These are phyloP conservation scores for Cenococcum geophilum DNA, from an alignment of 495 filamentous ascomycete species.

Conservation along the genomic window DNA sequence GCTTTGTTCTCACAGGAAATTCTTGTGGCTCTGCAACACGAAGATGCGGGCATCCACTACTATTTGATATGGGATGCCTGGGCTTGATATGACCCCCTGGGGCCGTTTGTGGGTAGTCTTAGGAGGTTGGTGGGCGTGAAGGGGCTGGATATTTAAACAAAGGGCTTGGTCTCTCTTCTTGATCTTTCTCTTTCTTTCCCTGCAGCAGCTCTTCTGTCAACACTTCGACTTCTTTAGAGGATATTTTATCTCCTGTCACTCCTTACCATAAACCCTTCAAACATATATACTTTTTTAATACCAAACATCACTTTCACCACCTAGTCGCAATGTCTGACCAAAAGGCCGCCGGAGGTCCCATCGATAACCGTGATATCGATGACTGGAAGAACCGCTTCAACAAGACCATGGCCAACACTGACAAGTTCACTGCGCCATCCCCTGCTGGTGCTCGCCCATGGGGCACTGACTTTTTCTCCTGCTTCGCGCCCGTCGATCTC, in stretches of 20 bases:
- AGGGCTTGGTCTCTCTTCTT: background rate
- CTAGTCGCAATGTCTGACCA: background rate
- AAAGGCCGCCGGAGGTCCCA: conserved; percentile 8
- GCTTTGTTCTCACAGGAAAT: background rate
- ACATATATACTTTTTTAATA: background rate
- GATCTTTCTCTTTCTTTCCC: background rate
- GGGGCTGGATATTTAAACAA: background rate
- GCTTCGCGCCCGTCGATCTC: conserved; percentile 39
- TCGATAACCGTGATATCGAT: conserved; percentile 34
- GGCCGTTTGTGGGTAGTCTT: background rate
- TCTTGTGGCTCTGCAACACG: background rate
- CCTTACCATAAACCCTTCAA: background rate
- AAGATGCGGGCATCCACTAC: background rate
- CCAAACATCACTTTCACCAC: background rate
- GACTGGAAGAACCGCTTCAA: conserved; percentile 38
- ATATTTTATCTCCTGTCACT: background rate
- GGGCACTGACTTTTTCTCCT: conserved; percentile 35
- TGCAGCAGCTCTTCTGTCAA: background rate
- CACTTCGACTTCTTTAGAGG: background rate
- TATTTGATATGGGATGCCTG: background rate
- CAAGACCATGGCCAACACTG: conserved; percentile 33
- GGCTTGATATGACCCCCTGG: background rate
- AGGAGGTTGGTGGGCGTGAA: background rate
- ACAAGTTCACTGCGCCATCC: conserved; percentile 33
- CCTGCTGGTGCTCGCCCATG: conserved; percentile 30